Evolutionary conservation across 2,329 filamentous ascomycete genomes (phyloP).

Genomic region (Ophiostoma sp.): DNA sequence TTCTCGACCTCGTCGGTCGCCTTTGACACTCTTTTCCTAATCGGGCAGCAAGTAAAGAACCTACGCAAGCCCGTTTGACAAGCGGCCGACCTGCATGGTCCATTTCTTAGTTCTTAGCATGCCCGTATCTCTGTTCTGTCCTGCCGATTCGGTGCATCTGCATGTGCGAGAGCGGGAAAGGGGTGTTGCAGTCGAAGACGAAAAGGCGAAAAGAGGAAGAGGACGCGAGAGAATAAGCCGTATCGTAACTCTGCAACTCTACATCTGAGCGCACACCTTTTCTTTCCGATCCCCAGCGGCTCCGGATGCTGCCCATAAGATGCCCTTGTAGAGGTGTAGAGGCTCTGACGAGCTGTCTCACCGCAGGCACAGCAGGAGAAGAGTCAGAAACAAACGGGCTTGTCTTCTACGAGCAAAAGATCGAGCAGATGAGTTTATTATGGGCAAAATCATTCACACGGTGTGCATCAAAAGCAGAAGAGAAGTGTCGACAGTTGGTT

Average conservation of each 20-base stretch:
- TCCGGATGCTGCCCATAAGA: neutral
- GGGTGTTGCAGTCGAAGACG: neutral
- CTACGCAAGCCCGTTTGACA: neutral
- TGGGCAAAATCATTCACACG: neutral
- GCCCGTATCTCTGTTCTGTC: neutral
- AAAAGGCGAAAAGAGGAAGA: neutral
- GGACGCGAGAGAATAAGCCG: slow-evolving; percentile 2
- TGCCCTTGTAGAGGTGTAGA: neutral
- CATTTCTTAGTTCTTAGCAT: neutral
- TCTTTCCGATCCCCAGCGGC: neutral
- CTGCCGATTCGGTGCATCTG: neutral
- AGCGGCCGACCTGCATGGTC: slow-evolving; percentile 3
- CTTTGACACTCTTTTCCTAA: slow-evolving; percentile 8
- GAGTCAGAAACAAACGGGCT: neutral
- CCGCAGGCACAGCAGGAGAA: neutral
- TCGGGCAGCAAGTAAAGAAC: slow-evolving; percentile 17
- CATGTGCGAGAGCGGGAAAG: slow-evolving; percentile 1
- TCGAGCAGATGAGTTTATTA: neutral
- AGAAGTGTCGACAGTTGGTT: neutral
- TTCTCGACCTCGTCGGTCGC: neutral
- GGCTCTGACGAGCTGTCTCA: neutral
- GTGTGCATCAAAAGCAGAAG: neutral
- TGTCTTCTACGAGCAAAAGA: neutral
- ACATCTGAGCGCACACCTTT: neutral
- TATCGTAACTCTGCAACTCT: neutral